These are phyloP conservation scores for Triticum aestivum DNA, from an alignment of 176 grass and related monocot species.

Conservation along the genomic window DNA sequence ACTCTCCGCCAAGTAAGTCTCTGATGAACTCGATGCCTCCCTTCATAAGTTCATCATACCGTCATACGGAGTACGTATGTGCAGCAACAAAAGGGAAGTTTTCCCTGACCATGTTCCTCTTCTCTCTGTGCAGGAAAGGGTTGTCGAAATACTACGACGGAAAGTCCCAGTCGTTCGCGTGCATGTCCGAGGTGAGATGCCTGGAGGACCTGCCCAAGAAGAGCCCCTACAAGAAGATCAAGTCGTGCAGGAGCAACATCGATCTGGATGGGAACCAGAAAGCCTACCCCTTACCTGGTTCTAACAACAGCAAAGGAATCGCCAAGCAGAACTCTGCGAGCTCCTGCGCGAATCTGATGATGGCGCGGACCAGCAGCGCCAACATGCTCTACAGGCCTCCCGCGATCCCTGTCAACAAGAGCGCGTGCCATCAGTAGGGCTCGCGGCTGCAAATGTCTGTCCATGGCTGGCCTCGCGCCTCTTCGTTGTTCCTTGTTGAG, in stretches of 20 bases:
- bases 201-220: slow-evolving; percentile 74
- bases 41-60: background rate
- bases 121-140: slow-evolving; percentile 59
- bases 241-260: slow-evolving; percentile 49
- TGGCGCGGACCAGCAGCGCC: slow-evolving; percentile 35
- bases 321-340: slow-evolving; percentile 17
- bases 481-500: background rate
- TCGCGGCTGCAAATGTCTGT: background rate
- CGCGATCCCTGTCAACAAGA: slow-evolving; percentile 59
- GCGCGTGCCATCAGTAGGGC: slow-evolving; percentile 44
- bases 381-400: slow-evolving; percentile 57
- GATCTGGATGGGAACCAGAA: slow-evolving; percentile 42
- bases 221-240: slow-evolving; percentile 54
- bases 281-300: background rate
- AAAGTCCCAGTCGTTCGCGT: slow-evolving; percentile 80
- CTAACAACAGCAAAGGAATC: slow-evolving; percentile 13
- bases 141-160: slow-evolving; percentile 79
- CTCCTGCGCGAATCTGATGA: slow-evolving; percentile 65
- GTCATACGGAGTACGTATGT: too few relatives aligned
- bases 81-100: background rate
- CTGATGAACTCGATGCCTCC: background rate
- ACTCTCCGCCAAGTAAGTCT: slow-evolving; percentile 69
- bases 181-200: slow-evolving; percentile 61
- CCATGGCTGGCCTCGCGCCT: background rate
- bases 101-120: slow-evolving; percentile 8